These are phyloP conservation scores for Nicotiana rustica DNA, from an alignment of 305 asterid species.

Conservation along the genomic window DNA sequence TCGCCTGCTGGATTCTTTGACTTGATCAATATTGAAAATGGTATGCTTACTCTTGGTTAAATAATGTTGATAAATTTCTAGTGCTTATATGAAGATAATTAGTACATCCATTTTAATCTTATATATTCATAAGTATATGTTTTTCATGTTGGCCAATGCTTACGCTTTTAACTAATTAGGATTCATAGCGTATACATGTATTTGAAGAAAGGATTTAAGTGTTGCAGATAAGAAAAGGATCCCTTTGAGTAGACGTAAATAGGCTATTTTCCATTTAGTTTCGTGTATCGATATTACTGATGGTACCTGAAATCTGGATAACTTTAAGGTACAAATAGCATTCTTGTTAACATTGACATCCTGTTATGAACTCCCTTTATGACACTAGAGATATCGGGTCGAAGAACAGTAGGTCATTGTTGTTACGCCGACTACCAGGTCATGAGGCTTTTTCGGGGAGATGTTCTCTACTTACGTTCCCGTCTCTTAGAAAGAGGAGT, in stretches of 20 bases:
- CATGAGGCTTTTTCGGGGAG: too few relatives aligned
- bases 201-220: neutral
- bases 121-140: neutral
- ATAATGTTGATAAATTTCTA: neutral
- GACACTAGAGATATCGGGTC: neutral
- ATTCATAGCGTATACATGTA: neutral
- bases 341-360: neutral
- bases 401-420: neutral
- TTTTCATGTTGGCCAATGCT: neutral
- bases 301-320: neutral
- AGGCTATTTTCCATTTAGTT: neutral
- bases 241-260: neutral
- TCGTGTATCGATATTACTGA: neutral
- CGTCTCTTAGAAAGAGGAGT: neutral
- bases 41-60: slow-evolving; percentile 39
- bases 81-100: neutral
- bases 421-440: too few relatives aligned
- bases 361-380: neutral
- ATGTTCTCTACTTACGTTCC: too few relatives aligned
- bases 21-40: slow-evolving; percentile 55
- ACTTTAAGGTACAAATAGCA: neutral
- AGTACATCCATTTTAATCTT: neutral
- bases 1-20: slow-evolving; percentile 85
- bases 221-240: neutral
- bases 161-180: neutral